A percentile compares a stretch with the other conserved stretches of the same genome.
phyloP scores from a whole-genome alignment of 1,284 basidiomycete species.

The Phellinidium pouzarii region DNA sequence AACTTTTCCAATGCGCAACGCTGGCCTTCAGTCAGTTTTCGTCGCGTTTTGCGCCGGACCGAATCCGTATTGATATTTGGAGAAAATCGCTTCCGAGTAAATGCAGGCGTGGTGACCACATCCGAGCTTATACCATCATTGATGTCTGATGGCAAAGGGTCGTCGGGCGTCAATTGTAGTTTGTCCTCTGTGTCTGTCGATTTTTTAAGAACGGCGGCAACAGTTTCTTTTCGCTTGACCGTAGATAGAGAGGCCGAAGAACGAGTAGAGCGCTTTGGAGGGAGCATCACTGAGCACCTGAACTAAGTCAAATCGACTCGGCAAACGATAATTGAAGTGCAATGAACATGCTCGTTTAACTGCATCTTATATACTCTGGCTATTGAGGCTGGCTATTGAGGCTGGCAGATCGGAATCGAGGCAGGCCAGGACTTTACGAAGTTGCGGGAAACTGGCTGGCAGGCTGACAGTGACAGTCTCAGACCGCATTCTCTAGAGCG shows the following conservation, averaged over 20 bases:
- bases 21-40: conserved; percentile 11
- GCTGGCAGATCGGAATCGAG: not conserved
- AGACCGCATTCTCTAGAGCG: no score
- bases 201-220: not conserved
- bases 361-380: no score
- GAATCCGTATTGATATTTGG: not conserved
- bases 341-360: no score
- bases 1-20: conserved; percentile 10
- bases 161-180: not conserved
- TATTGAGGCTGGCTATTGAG: not conserved
- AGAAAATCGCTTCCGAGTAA: not conserved
- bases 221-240: not conserved
- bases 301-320: not conserved
- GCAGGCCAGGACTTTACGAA: no score
- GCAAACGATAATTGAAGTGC: no score
- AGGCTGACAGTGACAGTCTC: no score
- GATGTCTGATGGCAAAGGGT: not conserved
- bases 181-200: not conserved
- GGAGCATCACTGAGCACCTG: conserved; percentile 9
- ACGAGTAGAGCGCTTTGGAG: conserved; percentile 16
- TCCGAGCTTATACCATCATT: not conserved
- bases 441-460: no score
- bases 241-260: not conserved
- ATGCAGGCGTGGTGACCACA: not conserved
- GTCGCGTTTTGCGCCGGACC: not conserved